Base-by-base conservation (phyloP, 306 rosid genomes). In the Trichosanthes cucumerina region DNA sequence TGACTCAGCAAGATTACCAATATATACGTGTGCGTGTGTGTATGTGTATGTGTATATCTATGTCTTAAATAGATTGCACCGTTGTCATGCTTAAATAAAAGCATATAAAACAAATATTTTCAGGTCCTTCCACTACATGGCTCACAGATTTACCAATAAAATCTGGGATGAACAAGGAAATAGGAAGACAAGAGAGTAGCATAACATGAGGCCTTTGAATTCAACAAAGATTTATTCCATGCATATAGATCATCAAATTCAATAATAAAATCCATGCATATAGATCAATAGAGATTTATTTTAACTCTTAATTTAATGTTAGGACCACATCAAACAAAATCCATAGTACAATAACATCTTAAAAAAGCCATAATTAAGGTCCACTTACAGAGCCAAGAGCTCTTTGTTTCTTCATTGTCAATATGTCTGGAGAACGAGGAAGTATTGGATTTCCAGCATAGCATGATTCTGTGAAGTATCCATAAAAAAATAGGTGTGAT, bases 301-400 rank as follows among this genome's bases (percentile, higher is more conserved):
- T 58, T 11, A 31, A 31, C 39, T 31, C 69, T 15, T 62, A 28
- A 57, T 56, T 57, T 13, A 62, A 16, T 19, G 36, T 65, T 7
- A 15, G 23, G 13, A 12, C 70, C 71, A 8, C 26, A 64, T 34
- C 46, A 64, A 65, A 63, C 10, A 33, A 66, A 69, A 21, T 14
- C 28, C 53, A 69, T 21, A 39, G 31, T 26, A 24, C 23, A 62
- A 49, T 19, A 41, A 9, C 14, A 47, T 44, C n/a, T 58, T 38
- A 13, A 46, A 60, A 81, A 33, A 44, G 52, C 58, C 66, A 44
- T 21, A 41, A 83, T 76, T 24, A 71, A 84, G 75, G 75, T 86
- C 44, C 70, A 88, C 99, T 92, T 89, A 96, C 99, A 24, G 88
- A 79, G 85, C 81, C 81, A 80, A 83, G 86, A 82, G 80, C 87